phyloP scores from a whole-genome alignment of 169 alveolate genomes.

The Eimeria zaria region DNA sequence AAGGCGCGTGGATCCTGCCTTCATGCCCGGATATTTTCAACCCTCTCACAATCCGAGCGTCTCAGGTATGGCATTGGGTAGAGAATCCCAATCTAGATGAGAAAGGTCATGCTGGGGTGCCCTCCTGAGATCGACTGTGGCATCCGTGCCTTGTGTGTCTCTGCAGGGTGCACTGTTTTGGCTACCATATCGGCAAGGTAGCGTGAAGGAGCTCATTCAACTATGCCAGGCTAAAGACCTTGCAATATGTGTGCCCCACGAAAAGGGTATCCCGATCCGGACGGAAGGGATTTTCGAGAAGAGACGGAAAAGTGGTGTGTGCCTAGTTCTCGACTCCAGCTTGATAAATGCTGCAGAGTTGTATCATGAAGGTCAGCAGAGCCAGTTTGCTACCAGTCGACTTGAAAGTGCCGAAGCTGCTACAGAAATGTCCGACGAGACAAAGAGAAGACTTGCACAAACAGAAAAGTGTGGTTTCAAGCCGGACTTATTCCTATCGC shows the following conservation, averaged over 20 bases:
- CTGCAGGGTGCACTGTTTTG: slow-evolving; percentile 83
- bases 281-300: not conserved
- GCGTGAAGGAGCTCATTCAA: slow-evolving; percentile 55
- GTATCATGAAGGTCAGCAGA: not conserved
- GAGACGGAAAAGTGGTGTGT: slow-evolving; percentile 29
- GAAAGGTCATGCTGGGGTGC: not conserved
- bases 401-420: not conserved
- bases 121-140: not conserved
- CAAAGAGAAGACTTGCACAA: not conserved
- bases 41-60: slow-evolving; percentile 79
- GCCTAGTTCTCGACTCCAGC: slow-evolving; percentile 68
- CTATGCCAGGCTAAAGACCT: slow-evolving; percentile 12
- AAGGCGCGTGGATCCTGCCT: slow-evolving; percentile 82
- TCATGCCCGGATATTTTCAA: slow-evolving; percentile 78
- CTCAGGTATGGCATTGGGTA: slow-evolving; percentile 53
- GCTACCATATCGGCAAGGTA: slow-evolving; percentile 79
- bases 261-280: slow-evolving; percentile 18
- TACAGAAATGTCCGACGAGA: not conserved
- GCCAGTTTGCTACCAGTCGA: not conserved
- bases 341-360: not conserved
- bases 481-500: slow-evolving; percentile 53
- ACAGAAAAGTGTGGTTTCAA: not conserved
- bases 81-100: not conserved
- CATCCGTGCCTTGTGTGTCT: not conserved
- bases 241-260: slow-evolving; percentile 75